Evolutionary conservation across 108 stramenopile species (phyloP).

Genomic region (Mediolabrus comicus): DNA sequence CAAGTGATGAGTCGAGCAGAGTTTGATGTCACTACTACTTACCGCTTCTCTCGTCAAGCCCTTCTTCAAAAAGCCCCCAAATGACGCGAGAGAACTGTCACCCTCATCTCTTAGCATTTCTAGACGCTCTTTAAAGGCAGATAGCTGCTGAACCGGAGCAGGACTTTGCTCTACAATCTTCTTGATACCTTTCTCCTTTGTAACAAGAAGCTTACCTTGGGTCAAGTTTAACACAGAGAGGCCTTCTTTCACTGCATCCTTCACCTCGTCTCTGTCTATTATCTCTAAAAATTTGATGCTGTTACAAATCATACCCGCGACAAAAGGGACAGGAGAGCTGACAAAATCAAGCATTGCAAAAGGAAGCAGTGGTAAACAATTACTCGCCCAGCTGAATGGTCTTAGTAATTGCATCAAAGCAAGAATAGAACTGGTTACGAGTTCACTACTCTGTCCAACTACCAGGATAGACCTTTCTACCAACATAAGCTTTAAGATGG

Average conservation of each 20-base stretch:
- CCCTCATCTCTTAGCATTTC: background rate
- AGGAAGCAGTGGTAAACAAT: conserved; percentile 12
- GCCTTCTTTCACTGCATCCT: conserved; percentile 18
- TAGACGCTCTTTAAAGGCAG: conserved; percentile 3
- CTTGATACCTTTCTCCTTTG: background rate
- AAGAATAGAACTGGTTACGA: background rate
- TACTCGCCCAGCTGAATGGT: conserved; percentile 10
- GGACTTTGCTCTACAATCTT: background rate
- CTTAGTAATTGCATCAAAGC: conserved; percentile 6
- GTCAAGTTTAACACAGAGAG: conserved; percentile 20
- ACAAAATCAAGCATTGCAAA: conserved; percentile 18
- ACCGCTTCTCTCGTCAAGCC: conserved; percentile 10
- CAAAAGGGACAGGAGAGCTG: conserved; percentile 26
- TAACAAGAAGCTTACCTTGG: conserved; percentile 1
- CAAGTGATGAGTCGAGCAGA: no score
- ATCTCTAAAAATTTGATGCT: background rate
- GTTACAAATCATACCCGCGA: conserved; percentile 14
- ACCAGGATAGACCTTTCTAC: conserved; percentile 11
- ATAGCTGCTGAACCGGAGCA: conserved; percentile 1
- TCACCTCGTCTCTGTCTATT: conserved; percentile 11
- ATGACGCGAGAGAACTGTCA: background rate
- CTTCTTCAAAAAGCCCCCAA: conserved; percentile 3
- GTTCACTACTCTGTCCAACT: conserved; percentile 6
- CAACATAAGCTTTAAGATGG: conserved; percentile 4
- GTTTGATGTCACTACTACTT: no score